Evolutionary conservation across 768 basidiomycete genomes (phyloP).

Genomic region (Boletus rubescentipes): DNA sequence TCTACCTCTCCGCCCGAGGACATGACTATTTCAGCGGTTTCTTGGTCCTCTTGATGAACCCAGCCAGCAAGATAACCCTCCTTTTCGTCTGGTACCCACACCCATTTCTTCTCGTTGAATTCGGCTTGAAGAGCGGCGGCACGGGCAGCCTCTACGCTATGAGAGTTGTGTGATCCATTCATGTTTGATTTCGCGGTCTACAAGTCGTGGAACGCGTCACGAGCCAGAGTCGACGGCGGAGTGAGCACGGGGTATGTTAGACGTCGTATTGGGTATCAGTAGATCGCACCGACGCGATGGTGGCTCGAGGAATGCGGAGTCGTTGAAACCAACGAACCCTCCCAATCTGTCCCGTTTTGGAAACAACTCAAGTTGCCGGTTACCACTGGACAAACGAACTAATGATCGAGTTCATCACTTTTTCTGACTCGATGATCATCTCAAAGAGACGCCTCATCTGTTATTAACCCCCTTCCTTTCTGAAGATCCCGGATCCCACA

Average conservation of each 20-base stretch:
- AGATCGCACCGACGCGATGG: no score
- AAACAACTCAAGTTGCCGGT: no score
- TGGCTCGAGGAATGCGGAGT: no score
- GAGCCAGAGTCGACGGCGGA: background rate
- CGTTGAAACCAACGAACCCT: no score
- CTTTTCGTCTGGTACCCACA: conserved; percentile 92
- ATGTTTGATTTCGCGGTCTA: conserved; percentile 31
- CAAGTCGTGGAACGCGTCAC: conserved; percentile 13
- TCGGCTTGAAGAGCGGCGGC: conserved; percentile 91
- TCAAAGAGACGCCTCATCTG: no score
- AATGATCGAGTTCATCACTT: no score
- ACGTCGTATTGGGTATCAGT: conserved; percentile 8
- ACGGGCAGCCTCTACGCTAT: conserved; percentile 70
- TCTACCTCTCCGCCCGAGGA: conserved; percentile 80
- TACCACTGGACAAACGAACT: no score
- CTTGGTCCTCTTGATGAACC: conserved; percentile 86
- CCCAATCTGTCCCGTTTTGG: no score
- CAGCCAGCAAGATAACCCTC: conserved; percentile 95
- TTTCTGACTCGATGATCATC: no score
- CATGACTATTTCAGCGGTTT: conserved; percentile 81
- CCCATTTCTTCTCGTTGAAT: conserved; percentile 98
- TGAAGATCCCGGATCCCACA: background rate
- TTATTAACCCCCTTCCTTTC: no score
- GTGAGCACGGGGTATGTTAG: background rate
- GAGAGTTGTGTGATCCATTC: conserved; percentile 50